Evolutionary conservation across 2,329 filamentous ascomycete genomes (phyloP).

Genomic region (Didymella lethalis): DNA sequence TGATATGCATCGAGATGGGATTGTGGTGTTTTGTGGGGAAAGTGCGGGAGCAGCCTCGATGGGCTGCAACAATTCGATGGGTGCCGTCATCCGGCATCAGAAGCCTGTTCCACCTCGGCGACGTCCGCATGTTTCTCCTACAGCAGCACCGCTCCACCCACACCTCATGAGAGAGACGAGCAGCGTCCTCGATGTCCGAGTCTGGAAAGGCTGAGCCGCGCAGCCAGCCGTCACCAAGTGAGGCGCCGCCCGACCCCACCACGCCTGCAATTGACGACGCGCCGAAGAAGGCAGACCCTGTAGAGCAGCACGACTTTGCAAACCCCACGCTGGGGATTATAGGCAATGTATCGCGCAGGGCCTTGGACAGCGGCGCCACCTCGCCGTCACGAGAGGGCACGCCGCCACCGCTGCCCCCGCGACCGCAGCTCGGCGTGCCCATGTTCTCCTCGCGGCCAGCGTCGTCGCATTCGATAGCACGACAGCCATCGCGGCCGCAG

Average conservation of each 20-base stretch:
- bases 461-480: conserved; percentile 51
- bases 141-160: conserved; percentile 11
- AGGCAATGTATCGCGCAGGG: conserved; percentile 35
- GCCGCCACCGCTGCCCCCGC: conserved; percentile 66
- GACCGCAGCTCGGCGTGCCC: conserved; percentile 52
- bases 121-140: conserved; percentile 6
- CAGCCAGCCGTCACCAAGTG: conserved; percentile 25
- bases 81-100: conserved; percentile 7
- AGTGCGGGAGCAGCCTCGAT: background rate
- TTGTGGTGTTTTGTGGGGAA: conserved; percentile 11
- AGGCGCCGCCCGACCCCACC: conserved; percentile 44
- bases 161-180: conserved; percentile 29
- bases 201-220: conserved; percentile 38
- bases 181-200: conserved; percentile 38
- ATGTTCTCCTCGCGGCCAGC: conserved; percentile 44
- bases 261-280: conserved; percentile 47
- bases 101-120: conserved; percentile 12
- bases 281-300: conserved; percentile 27
- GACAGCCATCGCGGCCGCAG: conserved; percentile 51
- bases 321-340: conserved; percentile 48
- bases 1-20: conserved; percentile 2
- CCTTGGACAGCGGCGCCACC: conserved; percentile 36
- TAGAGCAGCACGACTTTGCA: conserved; percentile 43
- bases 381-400: conserved; percentile 54
- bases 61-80: conserved; percentile 9